A percentile compares a stretch with the other conserved stretches of the same genome.
Conservation (phyloP, 2,329 filamentous ascomycete genomes). For the Pseudocercospora ulei region DNA sequence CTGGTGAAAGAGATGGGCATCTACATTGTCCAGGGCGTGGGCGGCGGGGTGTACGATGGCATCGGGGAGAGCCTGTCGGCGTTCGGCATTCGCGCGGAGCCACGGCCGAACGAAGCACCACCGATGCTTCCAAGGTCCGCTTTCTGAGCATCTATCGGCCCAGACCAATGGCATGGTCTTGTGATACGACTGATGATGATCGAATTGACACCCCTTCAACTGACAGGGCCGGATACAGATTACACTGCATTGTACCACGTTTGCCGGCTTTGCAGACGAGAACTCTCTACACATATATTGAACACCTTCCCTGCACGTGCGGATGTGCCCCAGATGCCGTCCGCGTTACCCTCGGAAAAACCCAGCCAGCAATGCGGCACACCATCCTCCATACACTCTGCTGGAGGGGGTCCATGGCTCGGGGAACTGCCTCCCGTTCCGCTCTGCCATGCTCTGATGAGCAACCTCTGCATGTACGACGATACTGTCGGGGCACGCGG, state of each 20-base stretch:
- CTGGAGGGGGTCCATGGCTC: slow-evolving; percentile 18
- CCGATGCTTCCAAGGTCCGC: neutral
- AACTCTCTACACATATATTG: too few species aligned
- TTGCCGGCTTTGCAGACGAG: too few species aligned
- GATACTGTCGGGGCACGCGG: slow-evolving; percentile 22
- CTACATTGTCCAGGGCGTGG: slow-evolving; percentile 56
- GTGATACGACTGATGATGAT: neutral
- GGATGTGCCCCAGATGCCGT: too few species aligned
- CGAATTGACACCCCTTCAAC: neutral
- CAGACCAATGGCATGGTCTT: too few species aligned
- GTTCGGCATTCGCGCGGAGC: slow-evolving; percentile 6
- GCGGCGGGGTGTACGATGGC: slow-evolving; percentile 59
- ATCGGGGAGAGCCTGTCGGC: slow-evolving; percentile 41
- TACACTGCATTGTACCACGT: too few species aligned
- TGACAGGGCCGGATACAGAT: too few species aligned
- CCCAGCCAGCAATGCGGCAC: too few species aligned
- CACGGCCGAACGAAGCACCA: slow-evolving; percentile 1
- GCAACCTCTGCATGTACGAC: slow-evolving; percentile 28
- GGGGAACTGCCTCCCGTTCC: slow-evolving; percentile 16
- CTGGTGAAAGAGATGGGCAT: slow-evolving; percentile 47
- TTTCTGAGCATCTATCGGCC: too few species aligned
- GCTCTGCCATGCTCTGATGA: slow-evolving; percentile 30
- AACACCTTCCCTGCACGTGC: too few species aligned
- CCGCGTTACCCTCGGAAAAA: too few species aligned
- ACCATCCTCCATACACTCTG: too few species aligned